Evolutionary conservation across 352 stramenopile species (phyloP).

Genomic region (Phytophthora pini): DNA sequence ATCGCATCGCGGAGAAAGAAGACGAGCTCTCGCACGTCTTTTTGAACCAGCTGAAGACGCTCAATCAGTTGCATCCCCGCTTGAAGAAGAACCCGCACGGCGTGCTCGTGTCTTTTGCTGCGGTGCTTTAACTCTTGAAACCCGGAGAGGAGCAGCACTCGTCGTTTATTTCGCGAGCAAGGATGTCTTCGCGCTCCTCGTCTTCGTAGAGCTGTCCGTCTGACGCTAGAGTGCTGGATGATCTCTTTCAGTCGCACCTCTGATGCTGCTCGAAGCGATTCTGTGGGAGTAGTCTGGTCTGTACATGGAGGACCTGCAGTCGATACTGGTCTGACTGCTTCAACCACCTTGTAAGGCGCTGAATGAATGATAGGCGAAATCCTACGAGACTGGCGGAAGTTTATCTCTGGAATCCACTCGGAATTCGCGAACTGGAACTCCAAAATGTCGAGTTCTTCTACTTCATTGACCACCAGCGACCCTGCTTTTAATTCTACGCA

Average conservation of each 20-base stretch:
- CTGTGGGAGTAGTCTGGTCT: neutral
- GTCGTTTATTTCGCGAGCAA: conserved; percentile 6
- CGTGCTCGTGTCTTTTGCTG: conserved; percentile 13
- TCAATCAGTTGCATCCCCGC: conserved; percentile 39
- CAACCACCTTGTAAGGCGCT: conserved; percentile 3
- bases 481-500: conserved; percentile 20
- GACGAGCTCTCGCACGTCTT: conserved; percentile 28
- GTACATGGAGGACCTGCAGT: neutral
- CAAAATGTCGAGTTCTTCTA: conserved; percentile 45
- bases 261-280: neutral
- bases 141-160: conserved; percentile 3
- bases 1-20: conserved; percentile 39
- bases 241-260: conserved; percentile 16
- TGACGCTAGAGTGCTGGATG: conserved; percentile 1
- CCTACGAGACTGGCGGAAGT: conserved; percentile 3
- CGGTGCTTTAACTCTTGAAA: conserved; percentile 11
- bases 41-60: conserved; percentile 21
- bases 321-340: conserved; percentile 20
- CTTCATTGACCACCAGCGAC: conserved; percentile 17
- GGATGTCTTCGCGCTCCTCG: conserved; percentile 9
- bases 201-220: conserved; percentile 1
- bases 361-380: conserved; percentile 5
- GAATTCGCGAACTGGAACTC: conserved; percentile 29
- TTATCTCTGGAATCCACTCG: conserved; percentile 7
- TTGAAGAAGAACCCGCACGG: conserved; percentile 24